Evolutionary conservation across 1,284 basidiomycete species (phyloP).

Genomic region (Puccinia horiana): DNA sequence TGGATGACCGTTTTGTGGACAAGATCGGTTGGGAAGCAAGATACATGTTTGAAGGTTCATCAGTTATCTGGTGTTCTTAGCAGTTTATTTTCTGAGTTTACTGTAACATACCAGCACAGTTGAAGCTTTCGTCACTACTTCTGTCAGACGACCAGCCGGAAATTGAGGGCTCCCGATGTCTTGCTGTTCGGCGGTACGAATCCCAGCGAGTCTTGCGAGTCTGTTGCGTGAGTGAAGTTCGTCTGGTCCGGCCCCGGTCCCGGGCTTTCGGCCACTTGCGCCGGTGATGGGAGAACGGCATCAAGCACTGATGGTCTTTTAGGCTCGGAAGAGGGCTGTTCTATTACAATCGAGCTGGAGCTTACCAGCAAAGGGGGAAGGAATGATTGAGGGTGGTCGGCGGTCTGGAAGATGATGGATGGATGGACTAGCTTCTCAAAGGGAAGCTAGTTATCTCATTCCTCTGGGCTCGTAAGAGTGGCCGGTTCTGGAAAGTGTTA

Average conservation of each 20-base stretch:
- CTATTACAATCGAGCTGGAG: not conserved
- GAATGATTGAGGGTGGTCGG: not conserved
- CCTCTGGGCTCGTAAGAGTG: not conserved
- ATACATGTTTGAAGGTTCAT: not conserved
- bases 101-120: constrained; percentile 24
- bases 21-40: not conserved
- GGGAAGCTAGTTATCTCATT: not conserved
- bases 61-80: not conserved
- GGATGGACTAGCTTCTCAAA: not conserved
- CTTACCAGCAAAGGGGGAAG: not conserved
- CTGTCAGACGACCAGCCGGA: not conserved
- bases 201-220: constrained; percentile 6
- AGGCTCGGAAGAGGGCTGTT: not conserved
- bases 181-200: constrained; percentile 1
- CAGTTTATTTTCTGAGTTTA: not conserved
- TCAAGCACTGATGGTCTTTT: not conserved
- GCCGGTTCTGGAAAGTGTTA: not conserved
- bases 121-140: constrained; percentile 38
- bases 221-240: not conserved
- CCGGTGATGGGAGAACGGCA: not conserved
- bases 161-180: not conserved
- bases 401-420: not conserved
- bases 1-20: not conserved
- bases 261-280: constrained; percentile 13
- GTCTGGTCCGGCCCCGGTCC: not conserved